phyloP scores from a whole-genome alignment of 768 basidiomycete species.

The Leccinellum luteum region DNA sequence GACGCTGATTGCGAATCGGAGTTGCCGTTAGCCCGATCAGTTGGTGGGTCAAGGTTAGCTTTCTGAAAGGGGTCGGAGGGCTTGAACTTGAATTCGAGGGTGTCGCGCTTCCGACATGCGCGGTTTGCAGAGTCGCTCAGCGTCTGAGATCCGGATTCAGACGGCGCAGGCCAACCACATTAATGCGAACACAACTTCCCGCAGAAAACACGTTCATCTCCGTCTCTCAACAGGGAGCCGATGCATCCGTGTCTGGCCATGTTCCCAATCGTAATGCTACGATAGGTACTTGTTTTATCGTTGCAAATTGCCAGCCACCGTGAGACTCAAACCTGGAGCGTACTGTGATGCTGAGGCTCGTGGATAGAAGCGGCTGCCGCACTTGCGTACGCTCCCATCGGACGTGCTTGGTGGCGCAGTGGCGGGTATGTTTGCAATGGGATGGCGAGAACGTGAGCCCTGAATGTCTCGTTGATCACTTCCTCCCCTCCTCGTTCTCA shows the following conservation, averaged over 20 bases:
- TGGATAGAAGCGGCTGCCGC: constrained; percentile 21
- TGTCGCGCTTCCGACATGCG: constrained; percentile 17
- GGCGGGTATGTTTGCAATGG: constrained; percentile 14
- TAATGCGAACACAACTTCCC: constrained; percentile 4
- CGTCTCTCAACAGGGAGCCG: constrained; percentile 18
- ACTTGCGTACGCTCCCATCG: constrained; percentile 11
- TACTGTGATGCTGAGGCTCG: constrained; percentile 9
- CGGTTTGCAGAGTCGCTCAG: constrained; percentile 5
- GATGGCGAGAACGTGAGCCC: constrained; percentile 15
- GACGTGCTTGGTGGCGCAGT: constrained; percentile 22
- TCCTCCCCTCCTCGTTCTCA: constrained; percentile 21
- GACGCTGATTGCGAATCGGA: constrained; percentile 9
- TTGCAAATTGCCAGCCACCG: constrained; percentile 22
- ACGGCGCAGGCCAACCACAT: constrained; percentile 19
- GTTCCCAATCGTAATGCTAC: constrained; percentile 3
- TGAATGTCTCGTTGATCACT: constrained; percentile 16
- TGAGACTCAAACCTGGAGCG: neutral
- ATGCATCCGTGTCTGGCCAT: neutral
- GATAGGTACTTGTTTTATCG: constrained; percentile 1
- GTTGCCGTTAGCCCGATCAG: constrained; percentile 20
- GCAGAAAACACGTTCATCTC: constrained; percentile 27
- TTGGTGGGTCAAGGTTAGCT: constrained; percentile 37
- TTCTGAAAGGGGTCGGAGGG: constrained; percentile 12
- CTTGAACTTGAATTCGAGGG: neutral
- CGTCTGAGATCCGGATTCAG: constrained; percentile 7